These are phyloP conservation scores for Breynia disticha DNA, from an alignment of 441 rosid species.

Conservation along the genomic window DNA sequence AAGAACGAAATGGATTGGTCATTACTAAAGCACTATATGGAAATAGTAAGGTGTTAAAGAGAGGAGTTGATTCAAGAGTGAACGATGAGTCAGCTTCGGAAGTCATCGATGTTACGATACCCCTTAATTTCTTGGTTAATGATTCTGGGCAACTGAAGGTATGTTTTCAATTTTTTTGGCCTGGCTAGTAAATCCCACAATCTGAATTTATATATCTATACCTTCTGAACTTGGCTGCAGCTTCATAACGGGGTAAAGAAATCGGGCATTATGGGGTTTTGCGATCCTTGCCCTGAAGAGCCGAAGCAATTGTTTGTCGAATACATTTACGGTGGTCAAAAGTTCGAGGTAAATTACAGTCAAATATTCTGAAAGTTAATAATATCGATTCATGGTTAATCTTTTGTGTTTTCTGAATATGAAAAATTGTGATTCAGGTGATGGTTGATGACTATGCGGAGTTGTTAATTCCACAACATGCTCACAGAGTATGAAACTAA, in stretches of 20 bases:
- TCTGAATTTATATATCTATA: not conserved
- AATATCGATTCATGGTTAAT: conserved; percentile 2
- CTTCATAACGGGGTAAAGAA: conserved; percentile 92
- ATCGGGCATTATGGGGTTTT: conserved; percentile 96
- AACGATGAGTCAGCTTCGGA: conserved; percentile 36
- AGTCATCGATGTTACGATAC: conserved; percentile 75
- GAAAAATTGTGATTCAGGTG: conserved; percentile 31
- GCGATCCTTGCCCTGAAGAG: conserved; percentile 92
- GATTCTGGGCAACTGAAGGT: conserved; percentile 85
- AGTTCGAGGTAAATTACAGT: conserved; percentile 34
- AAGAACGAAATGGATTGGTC: conserved; percentile 63
- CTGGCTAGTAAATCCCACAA: not conserved
- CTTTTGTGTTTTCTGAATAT: not conserved
- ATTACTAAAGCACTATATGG: conserved; percentile 74
- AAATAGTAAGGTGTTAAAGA: conserved; percentile 47
- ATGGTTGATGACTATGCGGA: conserved; percentile 62
- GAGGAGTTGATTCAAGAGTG: conserved; percentile 28
- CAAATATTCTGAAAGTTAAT: not conserved
- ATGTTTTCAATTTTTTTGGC: conserved; percentile 1
- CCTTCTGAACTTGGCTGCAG: conserved; percentile 20
- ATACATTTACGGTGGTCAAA: conserved; percentile 45
- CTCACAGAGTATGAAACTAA: conserved; percentile 30
- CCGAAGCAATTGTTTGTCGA: conserved; percentile 65
- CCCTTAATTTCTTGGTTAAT: conserved; percentile 85
- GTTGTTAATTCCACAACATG: conserved; percentile 58